A percentile compares a stretch with the other conserved stretches of the same genome.
These are phyloP conservation scores for Polygonum aviculare DNA, from an alignment of 148 eudicot species.

Conservation along the genomic window DNA sequence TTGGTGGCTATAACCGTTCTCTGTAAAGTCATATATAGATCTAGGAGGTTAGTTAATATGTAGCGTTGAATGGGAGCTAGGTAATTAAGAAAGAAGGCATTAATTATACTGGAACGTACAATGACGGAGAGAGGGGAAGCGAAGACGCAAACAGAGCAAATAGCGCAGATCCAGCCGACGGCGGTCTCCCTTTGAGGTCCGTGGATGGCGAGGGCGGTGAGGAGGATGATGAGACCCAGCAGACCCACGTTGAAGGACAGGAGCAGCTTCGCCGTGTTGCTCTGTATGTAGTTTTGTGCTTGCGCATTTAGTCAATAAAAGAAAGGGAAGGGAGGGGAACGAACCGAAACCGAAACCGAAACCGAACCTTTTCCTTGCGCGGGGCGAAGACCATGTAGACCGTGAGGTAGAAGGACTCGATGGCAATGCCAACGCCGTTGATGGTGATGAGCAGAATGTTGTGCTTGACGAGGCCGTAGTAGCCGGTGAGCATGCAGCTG, in stretches of 20 bases:
- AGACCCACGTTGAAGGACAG: constrained; percentile 40
- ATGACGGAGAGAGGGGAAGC: constrained; percentile 63
- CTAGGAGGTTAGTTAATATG: no score
- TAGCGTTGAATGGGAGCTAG: neutral
- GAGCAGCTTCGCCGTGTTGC: constrained; percentile 7
- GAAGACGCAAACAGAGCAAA: constrained; percentile 45
- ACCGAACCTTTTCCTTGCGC: constrained; percentile 32
- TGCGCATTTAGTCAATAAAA: no score
- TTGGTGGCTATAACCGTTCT: constrained; percentile 55
- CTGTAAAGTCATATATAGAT: constrained; percentile 22
- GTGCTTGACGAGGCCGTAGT: constrained; percentile 36
- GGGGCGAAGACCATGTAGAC: constrained; percentile 43
- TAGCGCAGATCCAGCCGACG: constrained; percentile 66
- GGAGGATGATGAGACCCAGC: constrained; percentile 31
- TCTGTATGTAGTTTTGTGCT: neutral
- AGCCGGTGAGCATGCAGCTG: constrained; percentile 41
- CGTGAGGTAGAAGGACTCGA: constrained; percentile 47
- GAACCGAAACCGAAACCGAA: no score
- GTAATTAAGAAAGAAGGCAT: neutral
- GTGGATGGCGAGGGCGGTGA: constrained; percentile 37
- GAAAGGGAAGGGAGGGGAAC: no score
- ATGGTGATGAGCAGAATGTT: constrained; percentile 51
- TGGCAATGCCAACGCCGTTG: constrained; percentile 43
- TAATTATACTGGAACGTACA: constrained; percentile 18
- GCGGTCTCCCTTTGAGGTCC: constrained; percentile 27